Base-by-base conservation (phyloP, 139 green algal genomes). In the Marvania coccoides region DNA sequence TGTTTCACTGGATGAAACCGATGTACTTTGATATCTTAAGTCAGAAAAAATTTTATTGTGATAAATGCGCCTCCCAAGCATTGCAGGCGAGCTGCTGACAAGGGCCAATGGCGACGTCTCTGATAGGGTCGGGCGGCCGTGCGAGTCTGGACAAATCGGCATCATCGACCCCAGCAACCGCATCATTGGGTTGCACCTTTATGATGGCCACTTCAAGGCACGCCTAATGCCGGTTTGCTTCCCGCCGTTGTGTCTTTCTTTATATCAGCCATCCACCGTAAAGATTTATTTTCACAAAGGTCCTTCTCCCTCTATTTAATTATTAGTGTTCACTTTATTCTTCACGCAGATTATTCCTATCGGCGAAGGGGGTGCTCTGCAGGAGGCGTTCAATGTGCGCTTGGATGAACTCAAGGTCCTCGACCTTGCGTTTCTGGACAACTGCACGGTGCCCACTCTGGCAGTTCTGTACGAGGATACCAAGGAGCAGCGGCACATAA, bases 141-240 rank as follows among this genome's bases (percentile, higher is more conserved):
- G 73, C 1, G 90, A 95, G 58, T 77, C 85, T 65, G 94, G 94
- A 0, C 84, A 92, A 71, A 75, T 96, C 29, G 88, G 75, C 23
- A 73, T 89, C 4, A 67, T 99, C 5, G 91, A 97, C 69, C 83
- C 90, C 6, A 68, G 84, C 6, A 86, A 75, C 58, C 74, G 85
- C 5, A 48, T 86, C 8, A 91, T 97, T 31, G 94, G 73, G 7
- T 70, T 98, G 48, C 93, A 98, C 75, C 76, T 98, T 37, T 99
- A 99, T 65, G 88, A 97, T 54, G 94, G 94, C 19, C 72, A 94
- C 7, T 78, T 99, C 67, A 98, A 98, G 84, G 87, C 95, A 39
- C 15, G 69, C 34, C n/a, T n/a, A n/a, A n/a, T n/a, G n/a, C n/a
- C n/a, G n/a, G n/a, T n/a, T n/a, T n/a, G n/a, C n/a, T n/a, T n/a